Base-by-base conservation (phyloP, 169 alveolate species). In the Plasmodium ovale region DNA sequence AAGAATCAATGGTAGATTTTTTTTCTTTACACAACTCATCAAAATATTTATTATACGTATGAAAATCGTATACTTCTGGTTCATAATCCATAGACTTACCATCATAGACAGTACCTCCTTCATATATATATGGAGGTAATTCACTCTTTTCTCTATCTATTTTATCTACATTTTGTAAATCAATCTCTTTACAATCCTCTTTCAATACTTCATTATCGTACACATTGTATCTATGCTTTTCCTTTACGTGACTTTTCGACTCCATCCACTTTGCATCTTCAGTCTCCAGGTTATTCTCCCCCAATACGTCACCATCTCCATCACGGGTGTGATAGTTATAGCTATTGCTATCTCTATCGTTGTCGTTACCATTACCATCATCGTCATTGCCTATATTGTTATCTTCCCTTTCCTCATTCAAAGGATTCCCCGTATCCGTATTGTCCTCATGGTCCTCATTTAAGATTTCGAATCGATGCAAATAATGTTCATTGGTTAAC, bases 21-120 rank as follows among this genome's bases (percentile, higher is more conserved):
- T 68, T 62, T 54, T 84, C 71, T 59, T 84, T 84, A 69, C 91
- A 84, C 56, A 84, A 69, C 7, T 84, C 87, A 27, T 84, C 91
- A 62, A 84, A 84, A 54, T 84, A 84, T 84, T 84, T 84, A 68
- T 84, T 84, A 56, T 84, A 84, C 49, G 72, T 84, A 84, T 67
- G 85, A 69, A 84, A 84, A 84, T 84, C 91, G 49, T 84, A 84
- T 54, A 84, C 73, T 42, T 84, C 91, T 37, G 91, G 91, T 56
- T 84, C 87, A 84, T 84, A 84, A 25, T 84, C 47, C 69, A 68
- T 49, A 21, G 73, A 2, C 42, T 54, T 68, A 4, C 72, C 87
- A 53, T 68, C 91, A 60, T 68, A 84, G 51, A 49, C 56, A 31
- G 67, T 84, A 54, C 71, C 72, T 33, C 91, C 64, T 42, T 84